These are phyloP conservation scores for Mycena rebaudengoi DNA, from an alignment of 768 basidiomycete genomes.

Conservation along the genomic window DNA sequence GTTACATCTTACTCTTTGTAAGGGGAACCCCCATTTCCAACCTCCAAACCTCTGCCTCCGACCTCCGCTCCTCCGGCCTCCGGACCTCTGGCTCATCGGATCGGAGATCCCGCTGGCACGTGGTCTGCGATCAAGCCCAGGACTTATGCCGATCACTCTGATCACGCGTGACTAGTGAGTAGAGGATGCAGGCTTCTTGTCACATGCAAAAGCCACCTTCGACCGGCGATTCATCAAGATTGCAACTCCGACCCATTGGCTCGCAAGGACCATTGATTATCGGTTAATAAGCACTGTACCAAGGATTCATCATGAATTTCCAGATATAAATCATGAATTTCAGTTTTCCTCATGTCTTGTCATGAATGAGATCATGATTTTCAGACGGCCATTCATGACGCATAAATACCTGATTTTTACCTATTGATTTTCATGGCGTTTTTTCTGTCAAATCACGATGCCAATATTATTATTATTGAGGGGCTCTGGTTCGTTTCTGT, in stretches of 20 bases:
- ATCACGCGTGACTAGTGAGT: neutral
- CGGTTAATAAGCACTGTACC: too few relatives aligned
- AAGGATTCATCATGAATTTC: slow-evolving; percentile 9
- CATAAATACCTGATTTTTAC: neutral
- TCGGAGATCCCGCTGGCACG: neutral
- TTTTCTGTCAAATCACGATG: neutral
- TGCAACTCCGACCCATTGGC: neutral
- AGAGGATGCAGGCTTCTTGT: neutral
- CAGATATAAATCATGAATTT: neutral
- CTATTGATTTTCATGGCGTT: neutral
- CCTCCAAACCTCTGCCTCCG: too few relatives aligned
- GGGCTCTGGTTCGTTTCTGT: neutral
- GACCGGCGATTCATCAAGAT: slow-evolving; percentile 3
- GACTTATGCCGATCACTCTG: neutral
- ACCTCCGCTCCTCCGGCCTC: too few relatives aligned
- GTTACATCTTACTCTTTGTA: neutral
- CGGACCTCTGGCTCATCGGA: too few relatives aligned
- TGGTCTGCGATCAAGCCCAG: neutral
- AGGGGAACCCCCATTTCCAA: too few relatives aligned
- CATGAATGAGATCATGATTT: neutral
- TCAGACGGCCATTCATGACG: neutral
- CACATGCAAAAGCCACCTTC: neutral
- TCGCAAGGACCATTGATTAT: too few relatives aligned
- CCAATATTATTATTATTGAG: too few relatives aligned
- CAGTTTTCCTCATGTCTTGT: neutral